A percentile compares a stretch with the other conserved stretches of the same genome.
Evolutionary conservation across 352 stramenopile genomes (phyloP).

Genomic region (Globisporangium cylindrosporum): DNA sequence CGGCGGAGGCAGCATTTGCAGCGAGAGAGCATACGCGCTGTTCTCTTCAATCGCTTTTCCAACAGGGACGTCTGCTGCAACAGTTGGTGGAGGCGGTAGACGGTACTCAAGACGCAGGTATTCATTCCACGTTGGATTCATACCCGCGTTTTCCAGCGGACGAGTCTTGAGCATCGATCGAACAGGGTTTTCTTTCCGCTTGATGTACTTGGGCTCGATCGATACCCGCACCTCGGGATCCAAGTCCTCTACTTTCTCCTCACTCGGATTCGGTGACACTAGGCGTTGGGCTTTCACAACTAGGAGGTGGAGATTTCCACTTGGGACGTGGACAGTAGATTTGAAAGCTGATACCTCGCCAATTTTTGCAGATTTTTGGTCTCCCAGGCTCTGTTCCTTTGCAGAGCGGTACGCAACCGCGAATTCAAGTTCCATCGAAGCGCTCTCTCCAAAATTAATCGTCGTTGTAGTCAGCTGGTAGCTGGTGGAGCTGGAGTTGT

Average conservation of each 20-base stretch:
- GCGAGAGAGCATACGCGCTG: background rate
- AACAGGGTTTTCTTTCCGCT: constrained; percentile 46
- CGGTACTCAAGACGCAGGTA: constrained; percentile 49
- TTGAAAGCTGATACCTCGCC: constrained; percentile 5
- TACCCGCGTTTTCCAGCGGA: constrained; percentile 39
- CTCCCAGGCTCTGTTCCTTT: constrained; percentile 4
- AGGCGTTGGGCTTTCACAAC: constrained; percentile 35
- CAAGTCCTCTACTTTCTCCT: constrained; percentile 31
- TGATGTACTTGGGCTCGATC: constrained; percentile 49
- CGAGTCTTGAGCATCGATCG: constrained; percentile 50
- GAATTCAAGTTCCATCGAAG: constrained; percentile 29
- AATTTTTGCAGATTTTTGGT: background rate
- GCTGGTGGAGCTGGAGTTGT: background rate
- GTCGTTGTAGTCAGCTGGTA: constrained; percentile 3
- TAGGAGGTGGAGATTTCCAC: constrained; percentile 41
- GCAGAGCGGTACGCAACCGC: constrained; percentile 18
- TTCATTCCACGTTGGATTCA: constrained; percentile 44
- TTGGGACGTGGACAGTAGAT: constrained; percentile 20
- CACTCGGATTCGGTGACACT: constrained; percentile 26
- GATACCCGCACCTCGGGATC: constrained; percentile 48
- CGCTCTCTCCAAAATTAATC: constrained; percentile 25
- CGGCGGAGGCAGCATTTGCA: constrained; percentile 27
- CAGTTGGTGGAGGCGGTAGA: constrained; percentile 14
- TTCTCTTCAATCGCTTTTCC: constrained; percentile 9
- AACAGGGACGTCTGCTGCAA: constrained; percentile 2